Conservation (phyloP, 78 protist species). For the Creolimax fragrantissima region DNA sequence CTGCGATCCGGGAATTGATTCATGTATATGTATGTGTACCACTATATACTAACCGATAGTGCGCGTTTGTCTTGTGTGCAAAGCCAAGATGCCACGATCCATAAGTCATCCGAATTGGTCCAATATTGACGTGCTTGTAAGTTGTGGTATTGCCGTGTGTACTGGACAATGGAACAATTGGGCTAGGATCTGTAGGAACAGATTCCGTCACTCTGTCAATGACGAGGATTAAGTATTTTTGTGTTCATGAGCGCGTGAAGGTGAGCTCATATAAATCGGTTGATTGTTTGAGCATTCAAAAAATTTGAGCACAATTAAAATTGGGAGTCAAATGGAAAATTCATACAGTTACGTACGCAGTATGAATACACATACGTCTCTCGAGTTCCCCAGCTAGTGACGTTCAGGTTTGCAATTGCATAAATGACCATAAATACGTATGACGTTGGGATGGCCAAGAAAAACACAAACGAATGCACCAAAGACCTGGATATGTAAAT, state of each 20-base stretch:
- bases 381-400: slow-evolving; percentile 15
- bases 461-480: background rate
- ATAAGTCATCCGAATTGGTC: background rate
- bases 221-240: background rate
- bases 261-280: background rate
- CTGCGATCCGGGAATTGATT: too few species aligned
- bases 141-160: background rate
- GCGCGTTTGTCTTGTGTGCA: background rate
- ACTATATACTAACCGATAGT: background rate
- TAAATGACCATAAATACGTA: slow-evolving; percentile 1
- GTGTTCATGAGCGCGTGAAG: background rate
- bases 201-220: background rate
- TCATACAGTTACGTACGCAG: too few species aligned
- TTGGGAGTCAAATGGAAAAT: background rate
- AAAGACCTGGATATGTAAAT: background rate
- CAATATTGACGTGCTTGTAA: background rate
- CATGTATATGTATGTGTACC: too few species aligned
- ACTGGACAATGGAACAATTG: too few species aligned
- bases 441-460: slow-evolving; percentile 2
- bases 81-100: background rate
- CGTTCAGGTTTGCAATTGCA: background rate
- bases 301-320: background rate
- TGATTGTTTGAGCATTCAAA: too few species aligned
- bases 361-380: background rate
- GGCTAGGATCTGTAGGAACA: background rate